Conservation (phyloP, 2,329 filamentous ascomycete genomes). For the Cercospora nicotianae region DNA sequence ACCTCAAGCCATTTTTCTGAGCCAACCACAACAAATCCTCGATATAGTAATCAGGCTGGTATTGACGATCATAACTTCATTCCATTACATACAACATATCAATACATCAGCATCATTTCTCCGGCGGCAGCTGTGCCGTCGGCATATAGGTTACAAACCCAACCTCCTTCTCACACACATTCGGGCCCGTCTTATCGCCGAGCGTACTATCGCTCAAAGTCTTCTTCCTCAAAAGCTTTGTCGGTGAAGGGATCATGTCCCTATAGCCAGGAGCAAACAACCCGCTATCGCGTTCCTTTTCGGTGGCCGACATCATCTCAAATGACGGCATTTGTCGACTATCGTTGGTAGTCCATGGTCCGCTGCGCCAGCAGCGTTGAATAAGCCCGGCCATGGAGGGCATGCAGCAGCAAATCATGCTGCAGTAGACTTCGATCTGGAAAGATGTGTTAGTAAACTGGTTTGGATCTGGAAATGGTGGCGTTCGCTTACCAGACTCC, state of each 20-base stretch:
- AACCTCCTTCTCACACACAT: not conserved
- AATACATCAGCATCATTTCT: not conserved
- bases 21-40: not conserved
- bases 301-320: slow-evolving; percentile 3
- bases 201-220: not conserved
- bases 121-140: slow-evolving; percentile 6
- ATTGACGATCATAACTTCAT: not conserved
- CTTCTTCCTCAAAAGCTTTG: not conserved
- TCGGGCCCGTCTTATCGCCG: not conserved
- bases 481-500: slow-evolving; percentile 12
- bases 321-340: slow-evolving; percentile 4
- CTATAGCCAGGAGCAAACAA: not conserved
- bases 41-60: not conserved
- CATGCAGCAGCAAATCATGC: slow-evolving; percentile 26
- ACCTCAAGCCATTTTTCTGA: not conserved
- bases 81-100: not conserved
- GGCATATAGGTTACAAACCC: slow-evolving; percentile 7
- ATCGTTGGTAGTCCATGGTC: not conserved
- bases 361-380: slow-evolving; percentile 12
- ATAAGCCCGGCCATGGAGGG: slow-evolving; percentile 21
- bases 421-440: slow-evolving; percentile 23
- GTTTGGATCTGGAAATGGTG: slow-evolving; percentile 9
- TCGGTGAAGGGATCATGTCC: not conserved
- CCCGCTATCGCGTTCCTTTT: not conserved
- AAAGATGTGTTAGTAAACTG: not conserved